Evolutionary conservation across 2,329 filamentous ascomycete species (phyloP).

Genomic region (Trematosphaeria pertusa): DNA sequence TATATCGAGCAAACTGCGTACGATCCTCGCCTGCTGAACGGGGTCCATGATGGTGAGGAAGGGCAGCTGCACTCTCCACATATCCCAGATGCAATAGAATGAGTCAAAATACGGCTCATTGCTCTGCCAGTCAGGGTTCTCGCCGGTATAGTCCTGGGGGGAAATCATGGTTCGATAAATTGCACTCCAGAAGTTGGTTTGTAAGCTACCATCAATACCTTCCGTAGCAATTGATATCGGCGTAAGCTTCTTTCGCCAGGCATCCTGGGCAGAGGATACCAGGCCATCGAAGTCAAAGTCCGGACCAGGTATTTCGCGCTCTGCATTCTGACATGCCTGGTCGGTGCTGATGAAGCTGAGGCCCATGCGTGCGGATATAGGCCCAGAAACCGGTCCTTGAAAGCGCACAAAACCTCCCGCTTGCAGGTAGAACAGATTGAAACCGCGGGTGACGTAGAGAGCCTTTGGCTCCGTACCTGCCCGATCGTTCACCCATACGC

Average conservation of each 20-base stretch:
- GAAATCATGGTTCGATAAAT: constrained; percentile 55
- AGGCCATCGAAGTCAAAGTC: constrained; percentile 67
- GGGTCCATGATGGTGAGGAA: constrained; percentile 74
- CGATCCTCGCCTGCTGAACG: constrained; percentile 67
- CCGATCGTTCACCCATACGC: constrained; percentile 64
- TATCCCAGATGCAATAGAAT: constrained; percentile 68
- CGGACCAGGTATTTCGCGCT: constrained; percentile 68
- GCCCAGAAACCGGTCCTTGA: constrained; percentile 64
- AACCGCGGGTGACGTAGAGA: constrained; percentile 42
- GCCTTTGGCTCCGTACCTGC: constrained; percentile 56
- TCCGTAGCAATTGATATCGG: constrained; percentile 48
- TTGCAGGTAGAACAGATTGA: constrained; percentile 45
- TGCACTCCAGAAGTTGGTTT: constrained; percentile 54
- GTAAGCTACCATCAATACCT: constrained; percentile 44
- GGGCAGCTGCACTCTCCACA: constrained; percentile 62
- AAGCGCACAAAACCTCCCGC: constrained; percentile 44
- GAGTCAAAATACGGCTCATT: constrained; percentile 56
- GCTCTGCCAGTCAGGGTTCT: constrained; percentile 55
- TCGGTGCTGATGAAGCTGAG: constrained; percentile 72
- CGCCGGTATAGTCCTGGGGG: constrained; percentile 57
- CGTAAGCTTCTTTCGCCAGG: constrained; percentile 50
- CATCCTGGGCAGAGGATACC: constrained; percentile 49
- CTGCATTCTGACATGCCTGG: constrained; percentile 72
- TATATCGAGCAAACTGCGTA: constrained; percentile 74
- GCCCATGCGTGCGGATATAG: constrained; percentile 70